Evolutionary conservation across 2,329 filamentous ascomycete species (phyloP), one percentile per base, ranked within the genome.

Genomic region (Neofusicoccum parvum): DNA sequence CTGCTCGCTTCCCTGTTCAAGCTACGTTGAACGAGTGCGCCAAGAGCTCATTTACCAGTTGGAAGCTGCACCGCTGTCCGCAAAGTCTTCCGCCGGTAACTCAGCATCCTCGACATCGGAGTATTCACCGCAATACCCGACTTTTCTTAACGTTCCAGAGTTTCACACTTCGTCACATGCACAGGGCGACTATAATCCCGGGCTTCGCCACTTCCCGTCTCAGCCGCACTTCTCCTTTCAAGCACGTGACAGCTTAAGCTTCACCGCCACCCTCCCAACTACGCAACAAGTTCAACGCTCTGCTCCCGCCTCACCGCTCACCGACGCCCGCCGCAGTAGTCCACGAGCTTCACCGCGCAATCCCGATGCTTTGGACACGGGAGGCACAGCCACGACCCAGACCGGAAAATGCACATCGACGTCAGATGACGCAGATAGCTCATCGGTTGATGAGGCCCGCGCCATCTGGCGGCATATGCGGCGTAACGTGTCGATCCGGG

Each of bases 381-480:
- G 34, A 48, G 15, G 34, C 56, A 60, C 56, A 60, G 41, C 56
- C 56, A 60, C 56, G 41, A 14, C 14, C 27, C 9, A 60, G 32
- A 46, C 7, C 41, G 39, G 50, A 34, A 37, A 56, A 48, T 48
- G 50, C 49, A 64, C n/a, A 27, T 46, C 62, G 50, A 46, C 63
- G 43, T 65, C 63, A 60, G 56, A 60, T 48, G 56, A 60, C 43
- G 56, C 56, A 60, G 56, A 60, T 15, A 60, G 56, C 12, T 59
- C 64, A 15, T 60, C 64, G 46, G 39, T 65, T 6, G 64, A 65
- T 17, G 64, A 65, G 37, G 64, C 64, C 12, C 64, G 64, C 64
- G 54, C 54, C 39, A 65, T 65, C 27, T 65, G 64, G 64, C 45
- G 64, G 11, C 54, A 62, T 45, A 65, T 65, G 64, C 64, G 64